Percentiles rank a stretch among this genome's conserved stretches.
These are phyloP conservation scores for Phytophthora chlamydospora DNA, from an alignment of 352 stramenopile species.

Conservation along the genomic window DNA sequence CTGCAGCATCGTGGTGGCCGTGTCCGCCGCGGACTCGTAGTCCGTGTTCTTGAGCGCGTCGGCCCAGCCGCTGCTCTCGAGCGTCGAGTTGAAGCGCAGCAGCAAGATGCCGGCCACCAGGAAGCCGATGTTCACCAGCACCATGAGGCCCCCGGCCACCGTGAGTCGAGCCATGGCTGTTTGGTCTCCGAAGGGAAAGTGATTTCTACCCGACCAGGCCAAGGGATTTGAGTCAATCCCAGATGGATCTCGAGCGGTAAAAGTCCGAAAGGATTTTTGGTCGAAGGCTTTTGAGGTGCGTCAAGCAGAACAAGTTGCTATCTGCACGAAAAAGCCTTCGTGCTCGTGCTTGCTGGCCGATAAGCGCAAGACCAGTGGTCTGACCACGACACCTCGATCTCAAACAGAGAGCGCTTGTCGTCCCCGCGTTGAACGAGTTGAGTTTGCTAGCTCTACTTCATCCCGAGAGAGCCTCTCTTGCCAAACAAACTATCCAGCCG, in stretches of 20 bases:
- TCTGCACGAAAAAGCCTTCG: no score
- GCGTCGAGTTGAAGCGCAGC: conserved; percentile 60
- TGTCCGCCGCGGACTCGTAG: conserved; percentile 56
- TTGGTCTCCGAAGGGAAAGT: conserved; percentile 11
- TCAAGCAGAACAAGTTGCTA: no score
- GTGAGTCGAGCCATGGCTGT: conserved; percentile 41
- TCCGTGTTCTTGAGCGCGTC: conserved; percentile 78
- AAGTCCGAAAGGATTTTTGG: no score
- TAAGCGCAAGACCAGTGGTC: no score
- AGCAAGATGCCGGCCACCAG: conserved; percentile 66
- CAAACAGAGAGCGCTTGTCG: no score
- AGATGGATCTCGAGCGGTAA: conserved; percentile 13
- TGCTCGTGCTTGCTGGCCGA: no score
- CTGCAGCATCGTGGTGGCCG: conserved; percentile 55
- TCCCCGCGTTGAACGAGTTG: no score
- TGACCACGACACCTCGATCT: no score
- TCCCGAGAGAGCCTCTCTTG: no score
- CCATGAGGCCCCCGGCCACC: conserved; percentile 58
- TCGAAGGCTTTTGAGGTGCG: no score
- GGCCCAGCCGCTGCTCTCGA: conserved; percentile 73
- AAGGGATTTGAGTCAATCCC: conserved; percentile 14
- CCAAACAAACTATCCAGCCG: no score
- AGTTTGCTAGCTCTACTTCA: no score
- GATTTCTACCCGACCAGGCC: conserved; percentile 21
- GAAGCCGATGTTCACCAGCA: conserved; percentile 82